Conservation (phyloP, 1,284 basidiomycete genomes). For the Trametes pubescens region DNA sequence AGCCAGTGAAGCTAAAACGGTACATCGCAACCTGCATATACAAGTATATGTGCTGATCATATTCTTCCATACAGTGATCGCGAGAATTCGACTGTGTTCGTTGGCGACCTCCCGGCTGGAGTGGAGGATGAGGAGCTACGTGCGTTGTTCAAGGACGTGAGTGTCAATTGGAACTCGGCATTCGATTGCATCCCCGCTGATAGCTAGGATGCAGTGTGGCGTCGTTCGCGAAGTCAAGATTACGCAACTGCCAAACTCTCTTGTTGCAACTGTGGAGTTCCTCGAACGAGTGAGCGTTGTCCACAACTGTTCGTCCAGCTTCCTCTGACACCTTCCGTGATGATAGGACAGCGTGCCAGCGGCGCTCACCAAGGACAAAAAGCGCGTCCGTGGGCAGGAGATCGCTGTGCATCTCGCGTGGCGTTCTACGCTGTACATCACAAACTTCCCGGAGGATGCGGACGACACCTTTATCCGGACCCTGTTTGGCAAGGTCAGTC, state of each 20-base stretch:
- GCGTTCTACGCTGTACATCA: conserved; percentile 95
- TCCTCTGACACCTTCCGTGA: neutral
- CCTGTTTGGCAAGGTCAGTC: conserved; percentile 78
- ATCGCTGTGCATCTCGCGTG: conserved; percentile 90
- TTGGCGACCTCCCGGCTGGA: conserved; percentile 72
- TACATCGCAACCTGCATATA: conserved; percentile 34
- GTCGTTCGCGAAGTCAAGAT: conserved; percentile 82
- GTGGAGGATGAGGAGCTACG: conserved; percentile 73
- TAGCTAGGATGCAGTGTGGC: conserved; percentile 71
- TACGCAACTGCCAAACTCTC: conserved; percentile 59
- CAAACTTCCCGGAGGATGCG: conserved; percentile 92
- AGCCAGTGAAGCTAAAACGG: conserved; percentile 64
- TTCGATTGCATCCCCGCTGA: too few species aligned
- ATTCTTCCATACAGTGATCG: conserved; percentile 73
- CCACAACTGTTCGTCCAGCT: neutral
- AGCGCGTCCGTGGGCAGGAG: conserved; percentile 77
- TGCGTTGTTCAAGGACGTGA: conserved; percentile 85
- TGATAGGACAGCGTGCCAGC: conserved; percentile 79
- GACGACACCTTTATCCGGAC: conserved; percentile 82
- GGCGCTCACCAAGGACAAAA: conserved; percentile 94
- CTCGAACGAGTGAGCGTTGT: conserved; percentile 61
- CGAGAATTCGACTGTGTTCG: conserved; percentile 93
- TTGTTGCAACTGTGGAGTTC: conserved; percentile 87
- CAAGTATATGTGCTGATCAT: neutral
- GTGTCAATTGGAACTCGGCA: conserved; percentile 40